Conservation (phyloP, 306 rosid genomes). For the Quercus gilva region DNA sequence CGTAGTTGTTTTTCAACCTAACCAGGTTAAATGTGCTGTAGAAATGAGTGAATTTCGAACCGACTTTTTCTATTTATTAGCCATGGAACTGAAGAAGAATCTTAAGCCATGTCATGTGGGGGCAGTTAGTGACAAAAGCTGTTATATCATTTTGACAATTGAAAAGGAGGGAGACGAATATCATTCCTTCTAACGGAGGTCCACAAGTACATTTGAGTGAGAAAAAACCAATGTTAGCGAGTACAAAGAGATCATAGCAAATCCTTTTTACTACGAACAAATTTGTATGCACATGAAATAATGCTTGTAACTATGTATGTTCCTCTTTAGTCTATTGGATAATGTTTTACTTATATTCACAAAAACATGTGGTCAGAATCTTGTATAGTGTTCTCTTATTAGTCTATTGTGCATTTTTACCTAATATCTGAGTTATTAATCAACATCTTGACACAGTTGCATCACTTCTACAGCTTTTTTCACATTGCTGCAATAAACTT, state of each 20-base stretch:
- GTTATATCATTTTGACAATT: slow-evolving; percentile 34
- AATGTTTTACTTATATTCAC: neutral
- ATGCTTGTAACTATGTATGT: neutral
- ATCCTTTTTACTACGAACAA: slow-evolving; percentile 16
- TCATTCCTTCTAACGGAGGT: slow-evolving; percentile 31
- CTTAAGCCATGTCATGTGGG: slow-evolving; percentile 40
- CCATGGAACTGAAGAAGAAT: slow-evolving; percentile 18
- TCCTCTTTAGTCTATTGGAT: neutral
- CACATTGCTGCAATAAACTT: no score
- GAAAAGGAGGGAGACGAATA: slow-evolving; percentile 21
- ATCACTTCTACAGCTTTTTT: no score
- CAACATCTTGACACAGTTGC: no score
- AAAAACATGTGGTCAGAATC: neutral
- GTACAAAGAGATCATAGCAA: slow-evolving; percentile 23
- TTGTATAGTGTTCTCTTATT: no score
- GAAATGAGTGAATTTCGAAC: neutral
- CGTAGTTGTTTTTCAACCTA: no score
- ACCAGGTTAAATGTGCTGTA: neutral
- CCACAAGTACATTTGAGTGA: slow-evolving; percentile 22
- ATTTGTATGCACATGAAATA: slow-evolving; percentile 11
- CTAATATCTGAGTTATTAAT: no score
- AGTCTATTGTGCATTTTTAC: no score
- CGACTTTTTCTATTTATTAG: no score
- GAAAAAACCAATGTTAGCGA: neutral
- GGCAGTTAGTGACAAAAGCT: slow-evolving; percentile 31